Percentiles rank a stretch among this genome's conserved stretches.
phyloP scores from a whole-genome alignment of 768 basidiomycete genomes.

The Aureoboletus auriporus region DNA sequence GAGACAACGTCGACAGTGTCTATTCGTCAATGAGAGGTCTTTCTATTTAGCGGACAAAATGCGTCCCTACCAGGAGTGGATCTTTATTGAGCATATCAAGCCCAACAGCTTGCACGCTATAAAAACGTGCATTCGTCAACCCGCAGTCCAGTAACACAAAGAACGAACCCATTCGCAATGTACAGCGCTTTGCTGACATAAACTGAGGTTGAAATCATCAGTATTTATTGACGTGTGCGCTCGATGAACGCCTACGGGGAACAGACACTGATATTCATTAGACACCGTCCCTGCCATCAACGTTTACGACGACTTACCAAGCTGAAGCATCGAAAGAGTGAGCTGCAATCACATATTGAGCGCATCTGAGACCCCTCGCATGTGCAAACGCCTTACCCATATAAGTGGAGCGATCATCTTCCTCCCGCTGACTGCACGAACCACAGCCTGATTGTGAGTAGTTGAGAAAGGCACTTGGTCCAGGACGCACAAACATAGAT shows the following conservation, averaged over 20 bases:
- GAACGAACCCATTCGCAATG: neutral
- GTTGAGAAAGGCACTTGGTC: neutral
- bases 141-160: neutral
- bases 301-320: neutral
- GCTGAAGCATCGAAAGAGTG: neutral
- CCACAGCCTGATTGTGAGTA: neutral
- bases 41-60: neutral
- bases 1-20: neutral
- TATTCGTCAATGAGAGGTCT: neutral
- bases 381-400: neutral
- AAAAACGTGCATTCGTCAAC: neutral
- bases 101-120: neutral
- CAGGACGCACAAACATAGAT: neutral
- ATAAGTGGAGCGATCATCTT: neutral
- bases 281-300: neutral
- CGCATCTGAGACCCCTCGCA: neutral
- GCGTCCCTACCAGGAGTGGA: neutral
- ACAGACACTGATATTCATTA: neutral
- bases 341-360: neutral
- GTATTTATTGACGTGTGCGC: too few species aligned
- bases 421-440: neutral
- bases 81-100: too few species aligned
- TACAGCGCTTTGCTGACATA: neutral
- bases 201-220: neutral
- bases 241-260: neutral